phyloP scores from a whole-genome alignment of 2,329 filamentous ascomycete species.

The Calonectria crousiana region DNA sequence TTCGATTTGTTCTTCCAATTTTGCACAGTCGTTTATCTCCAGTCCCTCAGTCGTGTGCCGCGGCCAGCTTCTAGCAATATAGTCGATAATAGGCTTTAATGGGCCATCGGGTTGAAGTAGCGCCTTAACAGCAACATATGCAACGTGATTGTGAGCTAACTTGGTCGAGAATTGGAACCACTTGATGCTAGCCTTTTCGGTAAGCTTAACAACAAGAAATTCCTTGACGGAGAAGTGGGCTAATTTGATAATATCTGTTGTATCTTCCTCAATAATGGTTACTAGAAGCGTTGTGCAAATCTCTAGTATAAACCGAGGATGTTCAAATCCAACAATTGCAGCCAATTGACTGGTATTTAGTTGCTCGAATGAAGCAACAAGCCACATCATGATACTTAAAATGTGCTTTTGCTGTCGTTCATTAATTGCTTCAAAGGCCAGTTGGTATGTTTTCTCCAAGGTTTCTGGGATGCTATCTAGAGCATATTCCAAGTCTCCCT shows the following conservation, averaged over 20 bases:
- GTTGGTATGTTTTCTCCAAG: not conserved
- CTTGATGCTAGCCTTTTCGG: not conserved
- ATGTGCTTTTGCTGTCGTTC: not conserved
- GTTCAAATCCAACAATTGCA: not conserved
- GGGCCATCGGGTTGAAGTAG: not conserved
- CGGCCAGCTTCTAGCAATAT: not conserved
- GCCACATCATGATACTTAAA: not conserved
- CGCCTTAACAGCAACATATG: not conserved
- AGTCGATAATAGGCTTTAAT: not conserved
- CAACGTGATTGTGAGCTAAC: not conserved
- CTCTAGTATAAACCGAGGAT: not conserved
- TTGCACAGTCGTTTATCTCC: not conserved
- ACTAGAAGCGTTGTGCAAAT: not conserved
- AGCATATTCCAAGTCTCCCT: not conserved
- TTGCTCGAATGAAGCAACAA: not conserved
- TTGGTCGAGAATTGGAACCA: not conserved
- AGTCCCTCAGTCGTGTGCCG: not conserved
- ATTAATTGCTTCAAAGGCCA: not conserved
- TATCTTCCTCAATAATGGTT: not conserved
- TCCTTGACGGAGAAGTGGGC: not conserved
- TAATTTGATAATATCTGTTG: not conserved
- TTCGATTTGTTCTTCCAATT: not conserved
- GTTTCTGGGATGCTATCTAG: not conserved
- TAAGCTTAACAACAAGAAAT: not conserved
- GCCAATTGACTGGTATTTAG: not conserved